Evolutionary conservation across 1,284 basidiomycete species (phyloP).

Genomic region (Meripilus lineatus): DNA sequence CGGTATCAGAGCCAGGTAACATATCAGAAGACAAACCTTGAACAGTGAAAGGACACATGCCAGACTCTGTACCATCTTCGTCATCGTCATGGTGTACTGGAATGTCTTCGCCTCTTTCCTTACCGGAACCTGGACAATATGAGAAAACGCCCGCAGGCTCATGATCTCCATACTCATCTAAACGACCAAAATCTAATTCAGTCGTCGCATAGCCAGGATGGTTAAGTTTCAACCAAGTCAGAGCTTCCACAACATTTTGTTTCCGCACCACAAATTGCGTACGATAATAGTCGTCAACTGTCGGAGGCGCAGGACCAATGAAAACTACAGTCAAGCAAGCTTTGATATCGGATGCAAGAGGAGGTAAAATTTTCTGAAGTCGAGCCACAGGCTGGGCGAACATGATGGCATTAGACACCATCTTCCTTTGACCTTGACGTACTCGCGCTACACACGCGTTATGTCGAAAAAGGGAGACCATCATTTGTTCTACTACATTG

Average conservation of each 20-base stretch:
- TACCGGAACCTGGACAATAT: constrained; percentile 16
- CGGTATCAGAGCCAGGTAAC: not conserved
- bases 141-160: constrained; percentile 26
- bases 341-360: constrained; percentile 30
- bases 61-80: constrained; percentile 26
- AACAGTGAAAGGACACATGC: constrained; percentile 32
- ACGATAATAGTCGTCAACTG: too few relatives aligned
- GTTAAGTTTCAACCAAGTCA: constrained; percentile 36
- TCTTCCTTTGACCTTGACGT: too few relatives aligned
- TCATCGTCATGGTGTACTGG: constrained; percentile 23
- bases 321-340: too few relatives aligned
- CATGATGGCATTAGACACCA: constrained; percentile 32
- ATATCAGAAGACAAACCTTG: constrained; percentile 26
- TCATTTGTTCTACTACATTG: constrained; percentile 27
- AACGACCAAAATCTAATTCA: constrained; percentile 28
- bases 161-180: constrained; percentile 27
- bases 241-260: constrained; percentile 24
- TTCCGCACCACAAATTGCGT: constrained; percentile 30
- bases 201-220: constrained; percentile 33
- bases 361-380: constrained; percentile 30
- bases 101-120: constrained; percentile 17
- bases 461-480: constrained; percentile 27
- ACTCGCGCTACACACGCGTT: constrained; percentile 28
- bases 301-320: constrained; percentile 28
- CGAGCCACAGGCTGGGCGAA: constrained; percentile 30